Evolutionary conservation across 305 asterid species (phyloP).

Genomic region (Petunia hybrid): DNA sequence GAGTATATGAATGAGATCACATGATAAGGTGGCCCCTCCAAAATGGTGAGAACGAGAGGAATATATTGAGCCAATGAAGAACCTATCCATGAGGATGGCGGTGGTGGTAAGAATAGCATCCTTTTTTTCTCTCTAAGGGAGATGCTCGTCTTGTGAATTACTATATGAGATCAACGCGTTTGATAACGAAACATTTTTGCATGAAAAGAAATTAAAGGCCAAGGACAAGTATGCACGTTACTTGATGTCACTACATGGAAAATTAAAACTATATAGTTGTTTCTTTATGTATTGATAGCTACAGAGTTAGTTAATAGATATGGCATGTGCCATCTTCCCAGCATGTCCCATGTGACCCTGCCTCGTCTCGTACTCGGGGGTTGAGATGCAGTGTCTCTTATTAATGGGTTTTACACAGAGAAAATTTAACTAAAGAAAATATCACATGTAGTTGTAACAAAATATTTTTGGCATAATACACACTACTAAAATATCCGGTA

Average conservation of each 20-base stretch:
- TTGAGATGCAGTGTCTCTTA: too few relatives aligned
- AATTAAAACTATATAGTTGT: background rate
- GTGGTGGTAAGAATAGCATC: background rate
- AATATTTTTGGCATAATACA: too few relatives aligned
- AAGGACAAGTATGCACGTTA: background rate
- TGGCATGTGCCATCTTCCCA: background rate
- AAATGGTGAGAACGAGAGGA: constrained; percentile 10
- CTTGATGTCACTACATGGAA: background rate
- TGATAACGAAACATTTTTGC: background rate
- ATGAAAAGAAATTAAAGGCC: background rate
- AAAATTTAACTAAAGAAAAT: too few relatives aligned
- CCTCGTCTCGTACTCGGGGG: background rate
- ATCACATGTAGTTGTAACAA: too few relatives aligned
- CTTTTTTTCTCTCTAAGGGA: background rate
- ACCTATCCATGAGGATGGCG: background rate
- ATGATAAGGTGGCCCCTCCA: constrained; percentile 25
- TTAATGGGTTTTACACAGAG: too few relatives aligned
- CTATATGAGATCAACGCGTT: constrained; percentile 28
- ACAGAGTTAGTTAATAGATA: background rate
- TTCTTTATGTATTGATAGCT: background rate
- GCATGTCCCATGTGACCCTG: background rate
- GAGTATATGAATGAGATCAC: constrained; percentile 17
- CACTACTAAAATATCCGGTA: too few relatives aligned
- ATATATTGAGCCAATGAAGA: too few relatives aligned
- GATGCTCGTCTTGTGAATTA: background rate